These are phyloP conservation scores for Dipodascus geniculatus DNA, from an alignment of 805 yeast species.

Conservation along the genomic window DNA sequence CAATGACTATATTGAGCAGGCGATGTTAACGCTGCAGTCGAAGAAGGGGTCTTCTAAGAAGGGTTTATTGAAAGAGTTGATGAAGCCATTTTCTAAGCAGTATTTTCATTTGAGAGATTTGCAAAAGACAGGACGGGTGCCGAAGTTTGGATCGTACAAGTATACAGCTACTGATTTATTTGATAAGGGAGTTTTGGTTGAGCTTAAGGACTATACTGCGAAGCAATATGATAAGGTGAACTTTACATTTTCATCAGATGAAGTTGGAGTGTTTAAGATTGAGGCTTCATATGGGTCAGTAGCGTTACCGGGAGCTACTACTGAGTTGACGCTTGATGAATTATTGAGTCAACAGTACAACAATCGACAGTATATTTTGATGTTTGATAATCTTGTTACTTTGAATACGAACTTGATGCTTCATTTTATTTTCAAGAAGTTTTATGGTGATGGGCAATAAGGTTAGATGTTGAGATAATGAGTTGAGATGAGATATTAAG, in stretches of 20 bases:
- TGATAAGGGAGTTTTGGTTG: slow-evolving; percentile 58
- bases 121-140: slow-evolving; percentile 51
- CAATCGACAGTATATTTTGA: slow-evolving; percentile 36
- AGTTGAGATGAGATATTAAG: background rate
- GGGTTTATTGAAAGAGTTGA: slow-evolving; percentile 19
- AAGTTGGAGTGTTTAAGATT: slow-evolving; percentile 57
- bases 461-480: background rate
- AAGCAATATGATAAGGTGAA: slow-evolving; percentile 51
- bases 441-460: slow-evolving; percentile 40
- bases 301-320: slow-evolving; percentile 42
- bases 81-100: slow-evolving; percentile 54
- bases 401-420: slow-evolving; percentile 60
- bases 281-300: slow-evolving; percentile 60
- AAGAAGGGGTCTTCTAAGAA: slow-evolving; percentile 23
- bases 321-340: slow-evolving; percentile 55
- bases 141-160: slow-evolving; percentile 66
- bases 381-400: slow-evolving; percentile 57
- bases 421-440: slow-evolving; percentile 61
- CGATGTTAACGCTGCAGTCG: slow-evolving; percentile 39
- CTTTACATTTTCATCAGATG: slow-evolving; percentile 66
- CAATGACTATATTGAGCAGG: slow-evolving; percentile 37
- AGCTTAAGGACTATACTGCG: slow-evolving; percentile 40
- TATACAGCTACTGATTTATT: slow-evolving; percentile 63
- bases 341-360: slow-evolving; percentile 67
- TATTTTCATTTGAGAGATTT: slow-evolving; percentile 64